Conservation (phyloP, 2,329 filamentous ascomycete species). For the Aureobasidium sp. region DNA sequence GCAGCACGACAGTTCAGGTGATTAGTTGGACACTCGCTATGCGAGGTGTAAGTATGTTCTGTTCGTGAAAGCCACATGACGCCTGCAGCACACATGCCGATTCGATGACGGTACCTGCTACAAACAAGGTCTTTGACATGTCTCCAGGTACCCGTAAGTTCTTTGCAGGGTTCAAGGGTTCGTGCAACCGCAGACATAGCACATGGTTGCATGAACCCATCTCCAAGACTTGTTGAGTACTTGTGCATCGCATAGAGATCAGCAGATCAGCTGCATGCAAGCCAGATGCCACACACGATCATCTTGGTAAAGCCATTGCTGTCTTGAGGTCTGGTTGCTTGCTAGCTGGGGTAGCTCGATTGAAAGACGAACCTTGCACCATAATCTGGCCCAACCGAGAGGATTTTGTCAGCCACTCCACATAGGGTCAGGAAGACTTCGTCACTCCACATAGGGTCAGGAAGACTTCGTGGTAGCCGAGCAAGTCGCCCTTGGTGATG, state of each 20-base stretch:
- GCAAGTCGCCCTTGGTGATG: neutral
- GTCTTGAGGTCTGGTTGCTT: neutral
- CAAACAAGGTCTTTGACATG: neutral
- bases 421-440: neutral
- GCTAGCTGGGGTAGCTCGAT: neutral
- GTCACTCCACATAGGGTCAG: neutral
- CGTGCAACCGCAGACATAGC: neutral
- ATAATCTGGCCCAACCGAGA: neutral
- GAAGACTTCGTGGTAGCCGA: neutral
- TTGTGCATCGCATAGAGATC: neutral
- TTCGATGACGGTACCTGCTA: neutral
- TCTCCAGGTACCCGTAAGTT: neutral
- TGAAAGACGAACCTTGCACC: neutral
- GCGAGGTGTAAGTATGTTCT: neutral
- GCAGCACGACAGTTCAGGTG: neutral
- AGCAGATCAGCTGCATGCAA: neutral
- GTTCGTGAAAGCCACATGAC: slow-evolving; percentile 4
- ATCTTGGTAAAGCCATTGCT: neutral
- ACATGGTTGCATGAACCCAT: neutral
- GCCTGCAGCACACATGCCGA: neutral
- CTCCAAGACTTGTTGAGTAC: neutral
- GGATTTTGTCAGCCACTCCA: neutral
- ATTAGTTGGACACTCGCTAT: neutral
- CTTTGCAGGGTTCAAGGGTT: neutral
- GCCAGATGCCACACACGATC: neutral